These are phyloP conservation scores for Tetrapisispora pingtungensis DNA, from an alignment of 805 yeast genomes.

Conservation along the genomic window DNA sequence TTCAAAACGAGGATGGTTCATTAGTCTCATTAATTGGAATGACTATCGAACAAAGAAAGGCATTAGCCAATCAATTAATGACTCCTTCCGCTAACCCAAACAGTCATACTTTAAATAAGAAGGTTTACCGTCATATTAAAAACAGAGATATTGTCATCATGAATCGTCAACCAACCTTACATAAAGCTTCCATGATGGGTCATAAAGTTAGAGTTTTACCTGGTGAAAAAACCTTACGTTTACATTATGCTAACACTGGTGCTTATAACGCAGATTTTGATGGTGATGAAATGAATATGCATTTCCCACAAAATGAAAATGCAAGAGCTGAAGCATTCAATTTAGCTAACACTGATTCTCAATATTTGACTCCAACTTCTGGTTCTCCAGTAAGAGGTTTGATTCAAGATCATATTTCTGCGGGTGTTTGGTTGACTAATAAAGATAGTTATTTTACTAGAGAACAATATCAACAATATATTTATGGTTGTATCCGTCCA, in stretches of 20 bases:
- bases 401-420: slow-evolving; percentile 97
- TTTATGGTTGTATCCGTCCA: slow-evolving; percentile 91
- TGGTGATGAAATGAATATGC: slow-evolving; percentile 99
- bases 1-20: slow-evolving; percentile 91
- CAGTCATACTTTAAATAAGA: slow-evolving; percentile 66
- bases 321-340: slow-evolving; percentile 94
- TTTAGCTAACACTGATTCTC: slow-evolving; percentile 94
- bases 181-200: slow-evolving; percentile 99
- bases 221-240: slow-evolving; percentile 89
- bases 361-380: slow-evolving; percentile 94
- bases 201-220: slow-evolving; percentile 95
- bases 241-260: slow-evolving; percentile 98
- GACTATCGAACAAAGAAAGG: slow-evolving; percentile 89
- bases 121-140: slow-evolving; percentile 88
- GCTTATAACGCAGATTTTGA: slow-evolving; percentile 98
- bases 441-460: slow-evolving; percentile 87
- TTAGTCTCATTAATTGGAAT: slow-evolving; percentile 74
- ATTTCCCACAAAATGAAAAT: slow-evolving; percentile 95
- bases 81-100: slow-evolving; percentile 65
- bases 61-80: slow-evolving; percentile 84
- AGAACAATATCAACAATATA: slow-evolving; percentile 85
- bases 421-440: slow-evolving; percentile 96
- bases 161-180: slow-evolving; percentile 99
- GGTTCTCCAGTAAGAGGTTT: slow-evolving; percentile 98
- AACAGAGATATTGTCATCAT: slow-evolving; percentile 92